Evolutionary conservation across 2,329 filamentous ascomycete species (phyloP).

Genomic region (Penicillium sp.): DNA sequence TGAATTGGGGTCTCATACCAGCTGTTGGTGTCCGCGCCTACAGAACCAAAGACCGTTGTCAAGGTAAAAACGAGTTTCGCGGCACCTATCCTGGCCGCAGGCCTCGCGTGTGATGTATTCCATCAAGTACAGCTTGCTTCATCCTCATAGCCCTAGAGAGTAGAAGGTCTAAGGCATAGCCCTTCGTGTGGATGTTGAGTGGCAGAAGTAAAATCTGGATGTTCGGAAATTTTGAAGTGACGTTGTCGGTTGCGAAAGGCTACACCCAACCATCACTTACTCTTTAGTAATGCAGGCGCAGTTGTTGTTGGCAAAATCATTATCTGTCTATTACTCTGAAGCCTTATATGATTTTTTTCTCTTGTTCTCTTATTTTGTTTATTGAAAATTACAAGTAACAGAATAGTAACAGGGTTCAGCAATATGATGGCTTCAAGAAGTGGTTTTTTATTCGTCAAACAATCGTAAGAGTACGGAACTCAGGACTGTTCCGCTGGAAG

Average conservation of each 20-base stretch:
- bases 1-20: conserved; percentile 54
- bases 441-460: conserved; percentile 43
- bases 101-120: conserved; percentile 52
- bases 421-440: conserved; percentile 10
- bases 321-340: no score
- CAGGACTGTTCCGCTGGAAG: conserved; percentile 38
- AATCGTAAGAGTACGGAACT: conserved; percentile 44
- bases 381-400: no score
- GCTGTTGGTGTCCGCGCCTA: conserved; percentile 77
- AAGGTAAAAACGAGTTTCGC: conserved; percentile 72
- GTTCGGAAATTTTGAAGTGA: neutral
- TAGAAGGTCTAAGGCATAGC: conserved; percentile 8
- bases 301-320: neutral
- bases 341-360: neutral
- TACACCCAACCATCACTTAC: neutral
- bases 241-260: neutral
- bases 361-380: neutral
- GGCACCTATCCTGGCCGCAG: conserved; percentile 68
- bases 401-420: no score
- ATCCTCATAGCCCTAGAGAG: conserved; percentile 26
- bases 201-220: conserved; percentile 10
- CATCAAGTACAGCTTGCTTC: conserved; percentile 39
- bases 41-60: conserved; percentile 81
- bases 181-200: conserved; percentile 5
- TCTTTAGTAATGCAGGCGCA: conserved; percentile 5